Evolutionary conservation across 164 flowering plant species (phyloP), one percentile per base, ranked within the genome.

Genomic region (Vitis labrusca): DNA sequence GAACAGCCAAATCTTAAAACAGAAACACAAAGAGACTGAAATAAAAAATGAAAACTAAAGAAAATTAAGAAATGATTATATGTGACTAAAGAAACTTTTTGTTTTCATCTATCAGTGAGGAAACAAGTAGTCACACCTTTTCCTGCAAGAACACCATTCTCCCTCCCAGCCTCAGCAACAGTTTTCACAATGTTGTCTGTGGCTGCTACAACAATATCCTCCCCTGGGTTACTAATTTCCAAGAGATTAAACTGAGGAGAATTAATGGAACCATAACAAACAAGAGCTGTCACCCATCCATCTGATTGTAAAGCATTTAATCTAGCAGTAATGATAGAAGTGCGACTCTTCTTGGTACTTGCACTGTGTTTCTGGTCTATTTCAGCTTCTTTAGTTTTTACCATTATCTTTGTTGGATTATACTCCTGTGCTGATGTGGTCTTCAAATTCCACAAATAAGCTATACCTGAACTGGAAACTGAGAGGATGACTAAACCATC

Each of bases 371-470:
- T 56, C 68, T 54, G 53, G 12, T 59, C 63, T 55, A 56, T 30
- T 9, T 58, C 71, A 58, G 51, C 73, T 66, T 61, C 44, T 0
- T 71, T 32, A 51, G 73, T 59, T 66, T 77, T 81, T 15, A 73
- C 78, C 27, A 67, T 71, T 59, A 83, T 72, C 64, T 61, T 83
- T 50, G 78, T 73, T 19, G 84, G 83, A 12, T 54, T 74, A 27
- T 58, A 71, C 54, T 73, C 78, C 4, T 73, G 75, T 50, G 75
- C 50, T 12, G 77, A 61, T n/a, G 47, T 9, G 56, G 68, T 66
- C 58, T 67, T 71, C 75, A 81, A 66, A 48, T 77, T 60, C 86
- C 84, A 83, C 5, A 79, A 0, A 66, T 81, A 81, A 37, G 80
- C 78, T 59, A 71, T 17, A 69, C 80, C 83, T 10, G 74, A 68